Base-by-base conservation (phyloP, 192 early-diverging fungal genomes). In the Coemansia sp. region DNA sequence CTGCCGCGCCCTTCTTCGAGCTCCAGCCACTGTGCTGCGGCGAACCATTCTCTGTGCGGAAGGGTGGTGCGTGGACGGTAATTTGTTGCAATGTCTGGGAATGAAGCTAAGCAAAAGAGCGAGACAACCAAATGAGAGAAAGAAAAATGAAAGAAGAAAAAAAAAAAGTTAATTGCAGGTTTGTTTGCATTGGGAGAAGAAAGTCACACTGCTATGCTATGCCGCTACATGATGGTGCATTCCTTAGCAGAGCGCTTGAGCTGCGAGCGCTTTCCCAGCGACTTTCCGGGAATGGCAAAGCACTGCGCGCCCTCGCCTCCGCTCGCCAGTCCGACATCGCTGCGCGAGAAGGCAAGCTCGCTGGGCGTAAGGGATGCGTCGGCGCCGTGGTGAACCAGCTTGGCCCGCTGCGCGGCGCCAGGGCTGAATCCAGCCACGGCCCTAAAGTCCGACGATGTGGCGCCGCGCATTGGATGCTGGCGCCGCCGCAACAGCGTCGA, bases 371-470 rank as follows among this genome's bases (percentile, higher is more conserved):
- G 61, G 4, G 79, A 76, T 27, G 73, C 74, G 45, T 69, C 64
- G 57, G 73, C 69, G 17, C 79, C 73, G n/a, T 73, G 67, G 31
- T 62, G 39, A 2, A 62, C 56, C 32, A 64, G 70, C 64, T 71
- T 76, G 31, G 74, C 79, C 15, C 79, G 79, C 42, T 76, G 79
- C 6, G 79, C 79, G 1, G 79, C 79, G 27, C 70, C 79, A 2
- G 79, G 73, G 42, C 79, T 82, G 43, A 82, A 82, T 5, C 79
- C 79, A 3, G 79, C 79, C 10, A 82, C 79, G 0, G 79, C 79
- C 9, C 65, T 65, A 6, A 82, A 59, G 39, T 82, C 79, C 3
- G 79, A 69, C 5, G 73, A 75, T 11, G 73, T 76, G 45, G 70
- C 73, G 25, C 74, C 62, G 32, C 73, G 79, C 54, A 82, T 37